Percentiles rank a stretch among this genome's conserved stretches.
phyloP scores from a whole-genome alignment of 2,329 filamentous ascomycete genomes.

The Ophiocordyceps polyrhachis-furcata region DNA sequence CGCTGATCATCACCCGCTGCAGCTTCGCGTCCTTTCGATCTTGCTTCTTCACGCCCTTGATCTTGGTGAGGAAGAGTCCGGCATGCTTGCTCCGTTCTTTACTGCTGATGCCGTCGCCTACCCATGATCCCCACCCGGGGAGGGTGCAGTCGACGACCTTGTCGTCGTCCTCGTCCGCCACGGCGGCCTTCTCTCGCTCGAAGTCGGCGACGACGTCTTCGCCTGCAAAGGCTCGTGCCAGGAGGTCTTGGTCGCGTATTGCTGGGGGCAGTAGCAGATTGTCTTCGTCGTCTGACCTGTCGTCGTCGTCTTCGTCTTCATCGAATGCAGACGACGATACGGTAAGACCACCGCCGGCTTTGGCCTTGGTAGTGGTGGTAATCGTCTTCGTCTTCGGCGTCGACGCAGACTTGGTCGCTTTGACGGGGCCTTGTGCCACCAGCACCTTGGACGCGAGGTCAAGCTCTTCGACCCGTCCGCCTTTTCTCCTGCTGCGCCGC shows the following conservation, averaged over 20 bases:
- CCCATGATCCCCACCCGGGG: conserved; percentile 88
- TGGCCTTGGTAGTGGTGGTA: neutral
- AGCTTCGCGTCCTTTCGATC: conserved; percentile 70
- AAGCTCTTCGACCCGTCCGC: conserved; percentile 16
- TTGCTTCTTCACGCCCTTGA: conserved; percentile 55
- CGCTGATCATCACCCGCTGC: conserved; percentile 74
- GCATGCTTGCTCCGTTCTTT: conserved; percentile 46
- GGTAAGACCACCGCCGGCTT: too few relatives aligned
- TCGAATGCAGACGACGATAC: neutral
- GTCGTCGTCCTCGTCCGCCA: conserved; percentile 60
- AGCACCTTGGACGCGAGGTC: conserved; percentile 20
- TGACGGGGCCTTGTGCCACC: conserved; percentile 11
- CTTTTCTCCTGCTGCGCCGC: conserved; percentile 19
- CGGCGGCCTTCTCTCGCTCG: conserved; percentile 55
- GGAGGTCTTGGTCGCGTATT: conserved; percentile 45
- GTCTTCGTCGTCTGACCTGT: conserved; percentile 5
- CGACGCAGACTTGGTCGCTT: conserved; percentile 6
- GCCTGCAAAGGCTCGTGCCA: conserved; percentile 72
- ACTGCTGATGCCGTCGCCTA: conserved; percentile 62
- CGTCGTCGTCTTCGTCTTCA: neutral
- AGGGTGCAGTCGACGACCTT: conserved; percentile 69
- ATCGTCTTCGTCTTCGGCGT: conserved; percentile 5
- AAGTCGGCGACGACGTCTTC: conserved; percentile 74
- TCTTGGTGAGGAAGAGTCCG: conserved; percentile 43
- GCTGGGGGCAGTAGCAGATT: conserved; percentile 35